Percentiles rank a stretch among this genome's conserved stretches.
Evolutionary conservation across 768 basidiomycete genomes (phyloP).

Genomic region (Kwoniella mangroviensis): DNA sequence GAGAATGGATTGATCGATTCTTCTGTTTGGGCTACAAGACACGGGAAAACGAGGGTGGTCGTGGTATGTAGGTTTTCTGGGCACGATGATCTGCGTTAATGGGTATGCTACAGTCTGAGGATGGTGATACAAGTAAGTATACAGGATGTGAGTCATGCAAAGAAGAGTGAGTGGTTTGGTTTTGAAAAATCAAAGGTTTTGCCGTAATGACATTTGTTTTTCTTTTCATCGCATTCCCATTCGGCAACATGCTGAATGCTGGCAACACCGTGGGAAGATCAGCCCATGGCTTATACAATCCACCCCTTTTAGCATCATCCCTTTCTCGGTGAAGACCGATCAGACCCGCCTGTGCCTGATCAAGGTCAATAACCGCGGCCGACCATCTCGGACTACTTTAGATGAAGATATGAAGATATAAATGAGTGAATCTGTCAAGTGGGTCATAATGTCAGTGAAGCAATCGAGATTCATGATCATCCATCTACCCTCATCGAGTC

Average conservation of each 20-base stretch:
- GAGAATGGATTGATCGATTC: not conserved
- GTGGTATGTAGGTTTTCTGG: too few relatives aligned
- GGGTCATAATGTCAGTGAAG: not conserved
- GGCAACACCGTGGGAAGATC: too few relatives aligned
- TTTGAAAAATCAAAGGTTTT: too few relatives aligned
- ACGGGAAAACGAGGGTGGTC: too few relatives aligned
- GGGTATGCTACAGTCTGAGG: too few relatives aligned
- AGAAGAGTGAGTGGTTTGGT: too few relatives aligned
- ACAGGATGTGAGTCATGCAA: too few relatives aligned
- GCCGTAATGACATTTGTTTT: not conserved
- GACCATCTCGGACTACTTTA: not conserved
- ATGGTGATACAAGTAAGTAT: too few relatives aligned
- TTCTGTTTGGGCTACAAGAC: too few relatives aligned
- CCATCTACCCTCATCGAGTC: not conserved
- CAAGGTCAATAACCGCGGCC: slow-evolving; percentile 11
- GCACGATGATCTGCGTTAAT: too few relatives aligned
- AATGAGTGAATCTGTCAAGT: not conserved
- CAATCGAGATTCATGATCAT: not conserved
- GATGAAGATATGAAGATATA: not conserved
- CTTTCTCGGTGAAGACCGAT: slow-evolving; percentile 1
- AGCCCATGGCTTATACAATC: too few relatives aligned
- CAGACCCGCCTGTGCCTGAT: not conserved
- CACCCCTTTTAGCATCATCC: not conserved
- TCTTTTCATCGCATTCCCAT: not conserved
- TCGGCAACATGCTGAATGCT: too few relatives aligned